Evolutionary conservation across 768 basidiomycete genomes (phyloP), one percentile per base, ranked within the genome.

Genomic region (Kwoniella europaea): DNA sequence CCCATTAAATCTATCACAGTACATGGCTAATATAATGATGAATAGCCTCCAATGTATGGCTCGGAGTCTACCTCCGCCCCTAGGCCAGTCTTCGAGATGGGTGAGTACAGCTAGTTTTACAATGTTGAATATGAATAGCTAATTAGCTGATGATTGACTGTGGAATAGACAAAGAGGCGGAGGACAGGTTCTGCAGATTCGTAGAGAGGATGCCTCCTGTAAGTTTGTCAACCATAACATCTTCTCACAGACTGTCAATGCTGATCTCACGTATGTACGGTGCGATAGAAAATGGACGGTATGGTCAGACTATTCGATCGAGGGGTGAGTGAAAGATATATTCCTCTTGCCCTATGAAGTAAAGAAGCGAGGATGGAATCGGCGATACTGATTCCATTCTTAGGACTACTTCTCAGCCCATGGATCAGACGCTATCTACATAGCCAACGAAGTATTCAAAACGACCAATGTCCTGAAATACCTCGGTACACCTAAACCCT

Each of bases 401-500:
- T 65, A 85, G 76, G 89, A 91, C 16, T 98, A 88, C 84, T 98
- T 93, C 85, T 89, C 90, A n/a, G 90, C 90, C 0, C 93, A 98
- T 79, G 94, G 94, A 0, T 85, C 88, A 4, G 95, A 98, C 82
- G 96, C 96, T 0, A 85, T 88, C n/a, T 93, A 89, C 74, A 89
- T 96, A 72, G 95, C 96, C 4, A 73, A 77, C 10, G 75, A 82
- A 65, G 80, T 85, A 35, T 86, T 76, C 82, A 83, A 84, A 67
- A 99, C 97, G 2, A 91, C 92, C 76, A 91, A 92, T 0, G 94
- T 98, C 69, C 87, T 99, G 84, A 96, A 96, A 83, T 91, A 92
- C 80, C 89, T 97, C 53, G 96, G 96, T 6, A 68, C 71, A 1
- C 65, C 71, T 3, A 63, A 53, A 18, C 54, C 71, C 4, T 75